A percentile compares a stretch with the other conserved stretches of the same genome.
Conservation (phyloP, 2,329 filamentous ascomycete species). For the Diplodia scrobiculata region DNA sequence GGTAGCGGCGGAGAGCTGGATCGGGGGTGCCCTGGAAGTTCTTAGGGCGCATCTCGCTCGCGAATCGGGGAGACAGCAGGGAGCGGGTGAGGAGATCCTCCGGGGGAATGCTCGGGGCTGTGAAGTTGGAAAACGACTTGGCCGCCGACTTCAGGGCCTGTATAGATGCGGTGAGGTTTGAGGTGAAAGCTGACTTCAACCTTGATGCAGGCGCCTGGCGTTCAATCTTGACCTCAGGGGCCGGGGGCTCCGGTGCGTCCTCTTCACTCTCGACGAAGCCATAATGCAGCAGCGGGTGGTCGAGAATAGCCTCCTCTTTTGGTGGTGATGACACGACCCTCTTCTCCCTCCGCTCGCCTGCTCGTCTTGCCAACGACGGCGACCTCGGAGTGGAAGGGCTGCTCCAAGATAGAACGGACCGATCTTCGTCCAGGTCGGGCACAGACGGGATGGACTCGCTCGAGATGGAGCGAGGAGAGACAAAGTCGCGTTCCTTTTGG, state of each 20-base stretch:
- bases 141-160: conserved; percentile 64
- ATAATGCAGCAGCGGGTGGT: conserved; percentile 60
- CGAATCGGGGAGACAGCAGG: conserved; percentile 60
- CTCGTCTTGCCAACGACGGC: conserved; percentile 34
- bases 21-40: conserved; percentile 57
- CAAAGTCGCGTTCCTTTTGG: conserved; percentile 43
- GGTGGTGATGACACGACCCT: conserved; percentile 52
- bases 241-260: conserved; percentile 40
- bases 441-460: conserved; percentile 62
- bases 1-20: conserved; percentile 60
- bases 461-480: conserved; percentile 56
- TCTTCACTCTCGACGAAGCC: conserved; percentile 38
- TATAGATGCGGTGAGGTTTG: conserved; percentile 64
- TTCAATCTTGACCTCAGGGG: conserved; percentile 33
- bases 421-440: conserved; percentile 52
- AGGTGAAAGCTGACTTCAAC: conserved; percentile 57
- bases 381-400: conserved; percentile 40
- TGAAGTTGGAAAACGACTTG: conserved; percentile 62
- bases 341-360: conserved; percentile 49
- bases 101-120: conserved; percentile 55
- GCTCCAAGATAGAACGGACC: conserved; percentile 51
- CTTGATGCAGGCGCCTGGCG: conserved; percentile 36
- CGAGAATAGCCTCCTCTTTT: conserved; percentile 56
- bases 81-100: conserved; percentile 64
- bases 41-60: conserved; percentile 62